A percentile compares a stretch with the other conserved stretches of the same genome.
These are phyloP conservation scores for Trichosporon ovoides DNA, from an alignment of 1,284 basidiomycete genomes.

Conservation along the genomic window DNA sequence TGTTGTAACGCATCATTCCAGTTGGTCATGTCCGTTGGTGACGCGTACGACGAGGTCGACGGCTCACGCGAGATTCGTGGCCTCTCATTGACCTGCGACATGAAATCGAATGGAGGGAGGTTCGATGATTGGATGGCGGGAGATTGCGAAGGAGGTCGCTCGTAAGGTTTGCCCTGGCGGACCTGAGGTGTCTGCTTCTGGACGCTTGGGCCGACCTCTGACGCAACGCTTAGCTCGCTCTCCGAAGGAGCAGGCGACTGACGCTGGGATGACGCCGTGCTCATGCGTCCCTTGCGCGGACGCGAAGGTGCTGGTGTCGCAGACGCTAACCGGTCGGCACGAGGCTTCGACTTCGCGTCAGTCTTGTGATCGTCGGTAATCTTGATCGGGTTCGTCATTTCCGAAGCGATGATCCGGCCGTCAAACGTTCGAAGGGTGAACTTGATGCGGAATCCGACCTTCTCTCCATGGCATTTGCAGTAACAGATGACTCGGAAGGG, in stretches of 20 bases:
- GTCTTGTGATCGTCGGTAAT: constrained; percentile 99
- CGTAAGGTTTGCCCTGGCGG: constrained; percentile 40
- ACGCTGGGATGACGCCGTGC: constrained; percentile 35
- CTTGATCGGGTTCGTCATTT: constrained; percentile 87
- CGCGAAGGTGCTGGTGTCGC: constrained; percentile 20
- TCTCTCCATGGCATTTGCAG: constrained; percentile 97
- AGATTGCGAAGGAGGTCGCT: constrained; percentile 36
- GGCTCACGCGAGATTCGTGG: constrained; percentile 27
- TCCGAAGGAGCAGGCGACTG: constrained; percentile 42
- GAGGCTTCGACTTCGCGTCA: constrained; percentile 47
- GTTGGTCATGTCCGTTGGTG: constrained; percentile 16
- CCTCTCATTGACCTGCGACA: constrained; percentile 13
- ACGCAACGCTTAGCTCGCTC: constrained; percentile 38
- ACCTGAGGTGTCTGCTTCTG: constrained; percentile 40
- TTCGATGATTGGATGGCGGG: constrained; percentile 24
- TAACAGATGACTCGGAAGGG: constrained; percentile 98
- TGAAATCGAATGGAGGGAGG: constrained; percentile 26
- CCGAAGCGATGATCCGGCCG: constrained; percentile 76
- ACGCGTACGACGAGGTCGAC: constrained; percentile 28
- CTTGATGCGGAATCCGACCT: constrained; percentile 86
- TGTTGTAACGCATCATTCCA: constrained; percentile 20
- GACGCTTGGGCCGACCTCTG: constrained; percentile 40
- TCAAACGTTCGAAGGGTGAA: constrained; percentile 78
- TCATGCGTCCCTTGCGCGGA: constrained; percentile 34
- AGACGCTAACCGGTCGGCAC: constrained; percentile 20